phyloP scores from a whole-genome alignment of 2,329 filamentous ascomycete species.

The Magnaporthiopsis incrustans region DNA sequence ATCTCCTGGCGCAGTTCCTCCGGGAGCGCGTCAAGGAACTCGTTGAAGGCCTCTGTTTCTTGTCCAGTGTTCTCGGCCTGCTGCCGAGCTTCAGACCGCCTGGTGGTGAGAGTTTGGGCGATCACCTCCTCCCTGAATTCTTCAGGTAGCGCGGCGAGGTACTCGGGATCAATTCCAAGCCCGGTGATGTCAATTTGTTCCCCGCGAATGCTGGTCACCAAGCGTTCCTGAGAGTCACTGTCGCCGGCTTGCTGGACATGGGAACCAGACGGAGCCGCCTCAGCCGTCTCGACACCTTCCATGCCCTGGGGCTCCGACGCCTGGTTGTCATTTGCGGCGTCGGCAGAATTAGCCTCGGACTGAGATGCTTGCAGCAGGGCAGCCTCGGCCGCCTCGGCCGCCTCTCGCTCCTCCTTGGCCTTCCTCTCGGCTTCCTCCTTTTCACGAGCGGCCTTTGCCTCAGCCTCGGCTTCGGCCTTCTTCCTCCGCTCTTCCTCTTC shows the following conservation, averaged over 20 bases:
- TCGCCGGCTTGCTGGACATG: conserved; percentile 8
- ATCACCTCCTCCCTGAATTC: conserved; percentile 95
- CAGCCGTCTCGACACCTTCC: conserved; percentile 58
- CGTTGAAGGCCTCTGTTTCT: conserved; percentile 77
- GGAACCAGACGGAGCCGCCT: conserved; percentile 22
- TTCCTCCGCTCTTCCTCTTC: conserved; percentile 50
- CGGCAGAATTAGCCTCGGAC: conserved; percentile 21
- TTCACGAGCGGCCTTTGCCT: conserved; percentile 58
- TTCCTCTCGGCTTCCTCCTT: conserved; percentile 65
- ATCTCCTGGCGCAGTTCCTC: conserved; percentile 86
- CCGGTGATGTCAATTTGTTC: conserved; percentile 89
- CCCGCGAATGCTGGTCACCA: conserved; percentile 78
- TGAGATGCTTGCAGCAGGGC: conserved; percentile 35
- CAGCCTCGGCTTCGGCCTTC: conserved; percentile 37
- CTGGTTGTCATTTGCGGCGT: conserved; percentile 21
- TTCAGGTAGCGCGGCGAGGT: conserved; percentile 93
- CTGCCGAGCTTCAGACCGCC: conserved; percentile 68
- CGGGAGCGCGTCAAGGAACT: conserved; percentile 89
- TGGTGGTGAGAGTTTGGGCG: conserved; percentile 76
- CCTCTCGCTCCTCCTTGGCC: conserved; percentile 52
- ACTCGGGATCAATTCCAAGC: conserved; percentile 88
- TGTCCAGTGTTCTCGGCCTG: conserved; percentile 56
- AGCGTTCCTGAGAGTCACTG: conserved; percentile 37
- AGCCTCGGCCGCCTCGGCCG: conserved; percentile 45
- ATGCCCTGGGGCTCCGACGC: conserved; percentile 32